Evolutionary conservation across 192 early-diverging fungal species (phyloP).

Genomic region (Funneliformis geosporum): DNA sequence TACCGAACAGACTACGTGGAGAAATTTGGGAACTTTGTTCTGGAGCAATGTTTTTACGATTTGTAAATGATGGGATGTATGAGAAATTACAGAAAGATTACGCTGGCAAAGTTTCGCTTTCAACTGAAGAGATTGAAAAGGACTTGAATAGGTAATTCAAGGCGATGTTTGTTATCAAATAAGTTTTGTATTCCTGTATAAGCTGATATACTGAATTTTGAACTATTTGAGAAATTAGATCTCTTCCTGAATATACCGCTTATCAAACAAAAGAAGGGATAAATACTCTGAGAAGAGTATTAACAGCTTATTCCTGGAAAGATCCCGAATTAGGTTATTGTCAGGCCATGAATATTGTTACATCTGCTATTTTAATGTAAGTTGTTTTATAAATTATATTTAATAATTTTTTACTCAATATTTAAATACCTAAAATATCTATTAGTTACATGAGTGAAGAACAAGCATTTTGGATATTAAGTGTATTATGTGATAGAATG

Average conservation of each 20-base stretch:
- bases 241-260: slow-evolving; percentile 89
- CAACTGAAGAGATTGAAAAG: slow-evolving; percentile 94
- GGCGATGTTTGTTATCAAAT: not conserved
- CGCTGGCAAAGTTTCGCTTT: slow-evolving; percentile 70
- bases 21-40: slow-evolving; percentile 94
- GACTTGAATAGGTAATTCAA: slow-evolving; percentile 73
- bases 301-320: slow-evolving; percentile 83
- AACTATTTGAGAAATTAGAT: slow-evolving; percentile 46
- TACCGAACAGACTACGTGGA: slow-evolving; percentile 85
- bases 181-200: not conserved
- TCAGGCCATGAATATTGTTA: slow-evolving; percentile 99
- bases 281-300: slow-evolving; percentile 86
- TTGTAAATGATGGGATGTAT: slow-evolving; percentile 85
- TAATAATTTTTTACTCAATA: not conserved
- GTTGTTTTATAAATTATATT: slow-evolving; percentile 17
- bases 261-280: slow-evolving; percentile 94
- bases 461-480: slow-evolving; percentile 96
- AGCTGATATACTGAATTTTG: not conserved
- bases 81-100: slow-evolving; percentile 70
- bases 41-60: slow-evolving; percentile 85
- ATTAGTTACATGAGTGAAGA: slow-evolving; percentile 86
- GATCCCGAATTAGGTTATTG: slow-evolving; percentile 97
- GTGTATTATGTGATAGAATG: slow-evolving; percentile 85
- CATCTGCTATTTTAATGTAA: slow-evolving; percentile 86
- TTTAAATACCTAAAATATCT: not conserved